A percentile compares a stretch with the other conserved stretches of the same genome.
These are phyloP conservation scores for Pseudopyricularia javanii DNA, from an alignment of 2,329 filamentous ascomycete species.

Conservation along the genomic window DNA sequence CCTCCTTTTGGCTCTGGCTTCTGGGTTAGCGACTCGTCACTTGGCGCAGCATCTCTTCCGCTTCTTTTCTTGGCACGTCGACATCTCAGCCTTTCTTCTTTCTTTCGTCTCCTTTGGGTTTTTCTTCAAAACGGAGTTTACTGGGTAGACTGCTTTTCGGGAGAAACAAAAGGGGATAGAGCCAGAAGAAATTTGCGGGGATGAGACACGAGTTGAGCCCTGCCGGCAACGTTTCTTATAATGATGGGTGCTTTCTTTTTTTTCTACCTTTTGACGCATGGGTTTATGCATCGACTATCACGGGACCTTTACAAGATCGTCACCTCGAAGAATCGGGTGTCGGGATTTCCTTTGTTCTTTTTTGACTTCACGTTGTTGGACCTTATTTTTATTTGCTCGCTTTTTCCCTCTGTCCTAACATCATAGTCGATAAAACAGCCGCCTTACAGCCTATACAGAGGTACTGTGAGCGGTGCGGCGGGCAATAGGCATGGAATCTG, in stretches of 20 bases:
- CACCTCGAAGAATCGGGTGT: not conserved
- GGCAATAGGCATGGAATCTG: not conserved
- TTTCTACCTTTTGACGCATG: not conserved
- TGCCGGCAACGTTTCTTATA: not conserved
- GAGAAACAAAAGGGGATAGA: not conserved
- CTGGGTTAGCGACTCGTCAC: too few species aligned
- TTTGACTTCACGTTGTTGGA: not conserved
- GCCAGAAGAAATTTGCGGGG: not conserved
- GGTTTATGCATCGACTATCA: not conserved
- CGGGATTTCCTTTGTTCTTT: not conserved
- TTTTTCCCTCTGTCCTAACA: not conserved
- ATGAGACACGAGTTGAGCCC: not conserved
- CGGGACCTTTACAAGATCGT: not conserved
- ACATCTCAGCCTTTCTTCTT: not conserved
- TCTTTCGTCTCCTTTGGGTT: not conserved
- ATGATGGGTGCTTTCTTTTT: not conserved
- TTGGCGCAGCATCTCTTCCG: not conserved
- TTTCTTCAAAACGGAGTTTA: constrained; percentile 3
- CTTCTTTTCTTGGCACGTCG: not conserved
- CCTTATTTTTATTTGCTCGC: not conserved
- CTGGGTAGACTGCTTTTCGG: constrained; percentile 3
- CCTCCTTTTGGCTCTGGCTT: too few species aligned
- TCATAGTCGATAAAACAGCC: not conserved
- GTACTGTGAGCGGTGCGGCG: not conserved
- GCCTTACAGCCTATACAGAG: not conserved